Evolutionary conservation across 1,284 basidiomycete genomes (phyloP).

Genomic region (Ceratobasidium papillatum): DNA sequence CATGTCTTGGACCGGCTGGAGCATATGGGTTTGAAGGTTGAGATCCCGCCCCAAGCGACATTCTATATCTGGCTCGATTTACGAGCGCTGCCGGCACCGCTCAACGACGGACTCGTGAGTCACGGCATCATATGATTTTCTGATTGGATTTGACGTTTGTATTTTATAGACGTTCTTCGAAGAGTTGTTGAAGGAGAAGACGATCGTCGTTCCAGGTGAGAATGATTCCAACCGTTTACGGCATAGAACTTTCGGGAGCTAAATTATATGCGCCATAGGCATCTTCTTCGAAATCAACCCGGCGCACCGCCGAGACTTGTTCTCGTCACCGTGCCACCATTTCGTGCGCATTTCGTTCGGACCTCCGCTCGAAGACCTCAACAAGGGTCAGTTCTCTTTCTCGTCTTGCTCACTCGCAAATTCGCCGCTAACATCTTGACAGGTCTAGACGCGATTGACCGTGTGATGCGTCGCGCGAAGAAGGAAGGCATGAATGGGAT

Average conservation of each 20-base stretch:
- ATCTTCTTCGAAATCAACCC: constrained; percentile 92
- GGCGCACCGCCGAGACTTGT: constrained; percentile 78
- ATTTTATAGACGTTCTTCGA: constrained; percentile 85
- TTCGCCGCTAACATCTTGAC: neutral
- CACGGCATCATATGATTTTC: neutral
- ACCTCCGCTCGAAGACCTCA: constrained; percentile 82
- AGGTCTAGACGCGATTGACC: constrained; percentile 86
- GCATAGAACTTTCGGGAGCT: constrained; percentile 51
- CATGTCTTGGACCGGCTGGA: constrained; percentile 86
- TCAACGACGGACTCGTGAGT: constrained; percentile 86
- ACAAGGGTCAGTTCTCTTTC: constrained; percentile 66
- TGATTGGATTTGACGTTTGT: neutral
- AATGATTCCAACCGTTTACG: constrained; percentile 19
- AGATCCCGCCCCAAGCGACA: constrained; percentile 76
- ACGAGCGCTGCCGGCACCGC: constrained; percentile 74
- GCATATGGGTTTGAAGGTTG: constrained; percentile 78
- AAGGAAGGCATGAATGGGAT: constrained; percentile 61
- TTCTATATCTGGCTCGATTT: constrained; percentile 95
- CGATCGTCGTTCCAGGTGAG: constrained; percentile 85
- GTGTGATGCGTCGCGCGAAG: constrained; percentile 76
- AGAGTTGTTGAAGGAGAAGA: constrained; percentile 89
- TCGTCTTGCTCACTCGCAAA: neutral
- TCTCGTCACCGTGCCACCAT: constrained; percentile 91
- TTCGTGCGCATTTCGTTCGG: constrained; percentile 90
- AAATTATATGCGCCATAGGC: constrained; percentile 55